Conservation (phyloP, 2,329 filamentous ascomycete species). For the Phialophora expanda region DNA sequence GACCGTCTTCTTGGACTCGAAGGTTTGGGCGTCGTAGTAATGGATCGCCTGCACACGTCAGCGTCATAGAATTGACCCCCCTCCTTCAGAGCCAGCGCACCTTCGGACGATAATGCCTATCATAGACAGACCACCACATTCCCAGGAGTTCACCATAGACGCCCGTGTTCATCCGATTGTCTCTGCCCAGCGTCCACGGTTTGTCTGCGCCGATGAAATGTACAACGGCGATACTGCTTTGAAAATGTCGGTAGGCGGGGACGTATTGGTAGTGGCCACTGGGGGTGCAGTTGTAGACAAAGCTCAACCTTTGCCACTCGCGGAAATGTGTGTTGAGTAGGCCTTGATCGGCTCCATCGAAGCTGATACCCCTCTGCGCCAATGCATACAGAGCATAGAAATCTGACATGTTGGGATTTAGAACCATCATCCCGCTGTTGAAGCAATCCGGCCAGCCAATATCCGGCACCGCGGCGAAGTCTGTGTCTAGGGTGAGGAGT, state of each 20-base stretch:
- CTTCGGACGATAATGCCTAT: constrained; percentile 71
- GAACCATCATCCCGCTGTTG: constrained; percentile 96
- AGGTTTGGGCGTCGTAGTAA: constrained; percentile 28
- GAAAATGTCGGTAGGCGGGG: constrained; percentile 91
- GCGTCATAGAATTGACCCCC: background rate
- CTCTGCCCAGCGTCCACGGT: constrained; percentile 76
- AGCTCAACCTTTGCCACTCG: constrained; percentile 85
- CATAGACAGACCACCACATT: constrained; percentile 94
- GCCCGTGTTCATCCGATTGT: constrained; percentile 59
- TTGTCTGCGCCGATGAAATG: constrained; percentile 95
- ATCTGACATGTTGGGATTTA: constrained; percentile 83
- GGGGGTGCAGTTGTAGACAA: constrained; percentile 96
- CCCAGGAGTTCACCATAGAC: constrained; percentile 83
- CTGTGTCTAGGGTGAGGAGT: constrained; percentile 71
- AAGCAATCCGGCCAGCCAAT: constrained; percentile 98
- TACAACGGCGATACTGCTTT: constrained; percentile 84
- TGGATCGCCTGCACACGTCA: constrained; percentile 23
- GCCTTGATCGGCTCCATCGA: constrained; percentile 96
- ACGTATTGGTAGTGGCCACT: constrained; percentile 97
- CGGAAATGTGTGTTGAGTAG: constrained; percentile 93
- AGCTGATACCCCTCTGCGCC: constrained; percentile 85
- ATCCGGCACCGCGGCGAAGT: constrained; percentile 80
- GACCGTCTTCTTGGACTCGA: constrained; percentile 40
- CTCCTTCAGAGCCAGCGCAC: constrained; percentile 2
- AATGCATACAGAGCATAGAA: constrained; percentile 84